Evolutionary conservation across 2,329 filamentous ascomycete species (phyloP), one percentile per base, ranked within the genome.

Genomic region (Ophiostoma novo-ulmi): DNA sequence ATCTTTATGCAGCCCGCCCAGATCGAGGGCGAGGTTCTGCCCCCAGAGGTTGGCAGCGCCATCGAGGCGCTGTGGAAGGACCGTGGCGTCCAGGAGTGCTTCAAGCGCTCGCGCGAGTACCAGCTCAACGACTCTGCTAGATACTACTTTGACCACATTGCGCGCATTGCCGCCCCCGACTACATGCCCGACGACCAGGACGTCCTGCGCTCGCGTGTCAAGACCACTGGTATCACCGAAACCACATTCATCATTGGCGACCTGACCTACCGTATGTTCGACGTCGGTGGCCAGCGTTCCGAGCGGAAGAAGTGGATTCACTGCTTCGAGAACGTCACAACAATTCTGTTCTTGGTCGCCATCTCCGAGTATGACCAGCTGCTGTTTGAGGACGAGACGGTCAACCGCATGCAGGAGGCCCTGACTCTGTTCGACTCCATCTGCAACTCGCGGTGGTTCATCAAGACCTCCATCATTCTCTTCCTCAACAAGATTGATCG

Each of bases 1-100:
- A 96, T 97, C 80, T 97, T 97, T 86, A 97, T 97, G 92, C 94
- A 97, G 80, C 94, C 94, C 68, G 91, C 93, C 74, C 94, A 97
- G 84, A 97, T 97, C 74, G 94, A 97, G 82, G 94, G 94, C 74
- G 94, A 97, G 78, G 92, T 93, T 76, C 86, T 97, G 52, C 93
- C 94, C n/a, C 91, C 93, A 14, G 94, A 97, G 83, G 94, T 97
- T 75, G 94, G 94, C 79, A 91, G 90, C 77, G 94, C 94, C 77
- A 97, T 97, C 79, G 92, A 93, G 79, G 91, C 92, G 70, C 84
- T 97, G 74, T 97, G 94, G 94, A 93, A 92, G 80, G 94, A 97
- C 78, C 90, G 88, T 64, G 94, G 94, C 79, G 93, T 97, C 67
- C 93, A 97, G 81, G 89, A 94, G 79, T 97, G 94, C 81, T 97